phyloP scores from a whole-genome alignment of 2,329 filamentous ascomycete genomes.

The Fusarium sp. region DNA sequence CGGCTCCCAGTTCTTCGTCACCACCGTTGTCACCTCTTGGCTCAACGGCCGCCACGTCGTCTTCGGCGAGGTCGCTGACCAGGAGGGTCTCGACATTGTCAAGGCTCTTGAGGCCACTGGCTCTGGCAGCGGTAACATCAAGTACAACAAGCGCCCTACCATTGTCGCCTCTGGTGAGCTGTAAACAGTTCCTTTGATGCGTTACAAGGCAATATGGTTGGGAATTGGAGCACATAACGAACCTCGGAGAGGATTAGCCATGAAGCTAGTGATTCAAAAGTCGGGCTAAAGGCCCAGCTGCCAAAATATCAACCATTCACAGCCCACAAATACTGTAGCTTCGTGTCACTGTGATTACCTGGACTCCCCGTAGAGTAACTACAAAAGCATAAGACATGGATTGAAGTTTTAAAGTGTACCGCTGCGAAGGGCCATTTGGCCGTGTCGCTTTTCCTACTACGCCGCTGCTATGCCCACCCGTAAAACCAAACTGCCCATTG shows the following conservation, averaged over 20 bases:
- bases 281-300: conserved; percentile 30
- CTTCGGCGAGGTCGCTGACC: conserved; percentile 78
- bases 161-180: conserved; percentile 66
- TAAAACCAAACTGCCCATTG: conserved; percentile 21
- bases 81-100: conserved; percentile 64
- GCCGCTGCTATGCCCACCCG: conserved; percentile 40
- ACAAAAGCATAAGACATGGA: background rate
- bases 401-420: conserved; percentile 3
- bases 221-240: conserved; percentile 33
- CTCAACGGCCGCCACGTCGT: conserved; percentile 87
- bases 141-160: conserved; percentile 68
- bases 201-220: conserved; percentile 16
- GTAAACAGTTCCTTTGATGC: conserved; percentile 49
- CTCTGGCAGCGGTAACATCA: conserved; percentile 64
- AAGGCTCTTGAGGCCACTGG: conserved; percentile 72
- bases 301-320: conserved; percentile 36
- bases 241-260: conserved; percentile 36
- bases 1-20: conserved; percentile 98
- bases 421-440: conserved; percentile 15
- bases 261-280: conserved; percentile 29
- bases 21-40: conserved; percentile 90
- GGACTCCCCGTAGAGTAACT: background rate
- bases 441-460: conserved; percentile 35
- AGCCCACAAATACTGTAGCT: conserved; percentile 10
- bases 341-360: background rate